Evolutionary conservation across 495 filamentous ascomycete genomes (phyloP).

Genomic region (Neurospora sp.): DNA sequence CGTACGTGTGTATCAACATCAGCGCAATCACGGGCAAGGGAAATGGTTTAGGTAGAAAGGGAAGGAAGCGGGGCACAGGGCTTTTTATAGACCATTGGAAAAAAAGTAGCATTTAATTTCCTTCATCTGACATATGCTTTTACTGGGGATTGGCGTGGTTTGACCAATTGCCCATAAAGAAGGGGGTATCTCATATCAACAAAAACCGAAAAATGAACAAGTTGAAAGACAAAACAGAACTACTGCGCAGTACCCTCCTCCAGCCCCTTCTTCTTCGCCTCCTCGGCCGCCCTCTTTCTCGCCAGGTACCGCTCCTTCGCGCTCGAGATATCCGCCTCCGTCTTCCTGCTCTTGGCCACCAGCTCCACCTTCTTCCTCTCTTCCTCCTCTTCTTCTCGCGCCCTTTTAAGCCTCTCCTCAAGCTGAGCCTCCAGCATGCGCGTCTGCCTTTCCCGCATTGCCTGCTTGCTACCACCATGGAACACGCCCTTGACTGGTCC

Average conservation of each 20-base stretch:
- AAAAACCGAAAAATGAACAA: background rate
- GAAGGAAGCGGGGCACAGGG: background rate
- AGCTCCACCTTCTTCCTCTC: conserved; percentile 59
- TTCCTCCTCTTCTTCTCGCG: conserved; percentile 63
- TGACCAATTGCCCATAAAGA: background rate
- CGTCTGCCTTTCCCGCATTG: conserved; percentile 70
- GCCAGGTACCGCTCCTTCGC: conserved; percentile 83
- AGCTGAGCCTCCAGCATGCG: conserved; percentile 80
- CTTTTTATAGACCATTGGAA: background rate
- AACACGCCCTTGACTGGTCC: conserved; percentile 35
- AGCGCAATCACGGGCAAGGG: background rate
- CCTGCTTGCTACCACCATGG: conserved; percentile 42
- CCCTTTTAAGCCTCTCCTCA: conserved; percentile 62
- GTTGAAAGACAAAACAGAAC: background rate
- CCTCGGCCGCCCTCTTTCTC: conserved; percentile 70
- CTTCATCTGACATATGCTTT: background rate
- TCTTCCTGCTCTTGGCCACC: conserved; percentile 60
- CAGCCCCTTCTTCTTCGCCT: conserved; percentile 45
- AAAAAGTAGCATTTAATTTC: background rate
- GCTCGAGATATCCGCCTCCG: conserved; percentile 70
- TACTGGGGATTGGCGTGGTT: background rate
- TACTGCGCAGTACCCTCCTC: conserved; percentile 5
- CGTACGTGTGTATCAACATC: background rate
- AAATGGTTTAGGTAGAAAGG: background rate
- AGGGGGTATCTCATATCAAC: background rate